Evolutionary conservation across 179 eudicot genomes (phyloP), one percentile per base, ranked within the genome.

Genomic region (Kewa caespitosa): DNA sequence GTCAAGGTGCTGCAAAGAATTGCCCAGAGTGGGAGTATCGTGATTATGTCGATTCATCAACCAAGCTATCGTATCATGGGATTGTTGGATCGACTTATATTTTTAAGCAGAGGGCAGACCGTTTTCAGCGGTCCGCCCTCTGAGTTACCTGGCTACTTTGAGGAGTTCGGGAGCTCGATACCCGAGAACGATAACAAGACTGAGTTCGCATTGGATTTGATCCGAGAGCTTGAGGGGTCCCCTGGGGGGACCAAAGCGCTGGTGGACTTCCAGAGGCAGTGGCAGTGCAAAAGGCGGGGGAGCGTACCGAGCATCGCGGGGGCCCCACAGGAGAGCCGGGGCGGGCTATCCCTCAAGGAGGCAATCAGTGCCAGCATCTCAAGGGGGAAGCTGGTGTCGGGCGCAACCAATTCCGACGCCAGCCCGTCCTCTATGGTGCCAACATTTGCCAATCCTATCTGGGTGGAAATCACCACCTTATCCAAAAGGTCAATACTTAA

Each of bases 361-460:
- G 89, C 94, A 0, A 88, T 90, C 0, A 83, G 85, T 18, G 94
- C 90, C 0, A 88, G 91, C 70, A 88, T 88, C 64, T 86, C 94
- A 0, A 77, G 88, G 9, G 94, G 91, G 1, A 88, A 90, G 73
- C 80, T 89, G 0, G 93, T 89, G 15, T 89, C 93, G 0, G 93
- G 93, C 22, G 87, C 88, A 1, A 75, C 81, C 6, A 77, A 74
- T 9, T 69, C 62, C 1, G 87, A 75, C 17, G 72, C 84, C 0
- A 74, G 72, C 22, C 75, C 77, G 0, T 67, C 79, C 0, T 84
- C 87, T 0, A 76, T 84, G 79, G 90, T 89, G 3, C 93, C 89
- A 0, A 79, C 82, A 0, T 89, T 86, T 8, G 90, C 93, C 1
- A 89, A 86, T 74, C 91, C 90, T 2, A 50, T 87, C 4, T 89